These are phyloP conservation scores for Cercis canadensis DNA, from an alignment of 306 rosid species.

Conservation along the genomic window DNA sequence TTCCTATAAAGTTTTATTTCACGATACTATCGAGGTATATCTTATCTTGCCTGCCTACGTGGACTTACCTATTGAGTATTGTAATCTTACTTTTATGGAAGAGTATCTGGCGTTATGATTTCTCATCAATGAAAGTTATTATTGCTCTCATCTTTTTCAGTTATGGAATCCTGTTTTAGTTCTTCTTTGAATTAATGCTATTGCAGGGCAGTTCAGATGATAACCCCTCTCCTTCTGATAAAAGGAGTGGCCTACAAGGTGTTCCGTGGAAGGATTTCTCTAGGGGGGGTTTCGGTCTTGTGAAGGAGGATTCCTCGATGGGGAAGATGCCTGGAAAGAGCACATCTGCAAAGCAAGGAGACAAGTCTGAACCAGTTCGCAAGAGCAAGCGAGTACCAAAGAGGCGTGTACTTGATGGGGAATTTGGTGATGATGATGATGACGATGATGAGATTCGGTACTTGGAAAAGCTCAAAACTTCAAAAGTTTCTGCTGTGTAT, in stretches of 20 bases:
- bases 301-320: slow-evolving; percentile 65
- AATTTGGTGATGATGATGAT: slow-evolving; percentile 67
- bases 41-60: slow-evolving; percentile 13
- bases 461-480: slow-evolving; percentile 86
- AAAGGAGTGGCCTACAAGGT: slow-evolving; percentile 74
- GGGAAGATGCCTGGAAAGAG: slow-evolving; percentile 65
- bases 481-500: slow-evolving; percentile 64
- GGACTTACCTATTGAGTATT: slow-evolving; percentile 6
- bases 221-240: slow-evolving; percentile 60
- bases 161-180: slow-evolving; percentile 35
- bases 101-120: slow-evolving; percentile 36
- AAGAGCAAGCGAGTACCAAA: slow-evolving; percentile 86
- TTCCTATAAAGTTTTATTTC: slow-evolving; percentile 12
- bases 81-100: slow-evolving; percentile 44
- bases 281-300: slow-evolving; percentile 69
- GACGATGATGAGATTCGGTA: slow-evolving; percentile 90
- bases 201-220: slow-evolving; percentile 72
- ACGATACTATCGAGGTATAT: slow-evolving; percentile 17
- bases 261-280: slow-evolving; percentile 94
- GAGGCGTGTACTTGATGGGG: slow-evolving; percentile 74
- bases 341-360: slow-evolving; percentile 55
- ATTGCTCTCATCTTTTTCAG: slow-evolving; percentile 18
- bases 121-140: slow-evolving; percentile 32
- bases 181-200: slow-evolving; percentile 27
- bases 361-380: slow-evolving; percentile 69